phyloP scores from a whole-genome alignment of 2,329 filamentous ascomycete species.

The Cladobotryum mycophilum region DNA sequence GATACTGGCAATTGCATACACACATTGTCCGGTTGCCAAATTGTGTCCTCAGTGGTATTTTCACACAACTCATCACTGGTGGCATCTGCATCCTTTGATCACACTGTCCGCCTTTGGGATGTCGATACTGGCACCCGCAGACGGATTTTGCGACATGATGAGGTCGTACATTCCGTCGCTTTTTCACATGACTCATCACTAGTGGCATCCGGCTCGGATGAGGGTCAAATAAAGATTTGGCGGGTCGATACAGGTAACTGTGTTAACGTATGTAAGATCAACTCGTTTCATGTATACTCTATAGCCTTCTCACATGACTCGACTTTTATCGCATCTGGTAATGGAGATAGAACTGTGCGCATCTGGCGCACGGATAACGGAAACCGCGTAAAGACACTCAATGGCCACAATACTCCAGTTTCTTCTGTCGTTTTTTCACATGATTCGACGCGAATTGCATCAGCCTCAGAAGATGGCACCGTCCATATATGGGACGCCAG shows the following conservation, averaged over 20 bases:
- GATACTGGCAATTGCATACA: neutral
- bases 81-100: neutral
- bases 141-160: neutral
- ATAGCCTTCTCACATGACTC: slow-evolving; percentile 5
- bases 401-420: neutral
- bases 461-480: neutral
- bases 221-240: neutral
- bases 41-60: neutral
- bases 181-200: neutral
- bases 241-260: neutral
- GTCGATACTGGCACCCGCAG: neutral
- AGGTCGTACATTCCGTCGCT: neutral
- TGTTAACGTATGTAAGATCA: neutral
- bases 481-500: neutral
- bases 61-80: neutral
- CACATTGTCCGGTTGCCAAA: neutral
- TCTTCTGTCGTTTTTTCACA: slow-evolving; percentile 3
- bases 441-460: neutral
- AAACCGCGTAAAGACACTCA: slow-evolving; percentile 2
- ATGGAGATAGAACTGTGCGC: neutral
- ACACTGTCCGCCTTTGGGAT: neutral
- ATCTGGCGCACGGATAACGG: neutral
- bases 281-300: neutral
- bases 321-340: neutral
- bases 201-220: neutral